phyloP scores from a whole-genome alignment of 1,139 yeast genomes.

The Taphrina sp. region DNA sequence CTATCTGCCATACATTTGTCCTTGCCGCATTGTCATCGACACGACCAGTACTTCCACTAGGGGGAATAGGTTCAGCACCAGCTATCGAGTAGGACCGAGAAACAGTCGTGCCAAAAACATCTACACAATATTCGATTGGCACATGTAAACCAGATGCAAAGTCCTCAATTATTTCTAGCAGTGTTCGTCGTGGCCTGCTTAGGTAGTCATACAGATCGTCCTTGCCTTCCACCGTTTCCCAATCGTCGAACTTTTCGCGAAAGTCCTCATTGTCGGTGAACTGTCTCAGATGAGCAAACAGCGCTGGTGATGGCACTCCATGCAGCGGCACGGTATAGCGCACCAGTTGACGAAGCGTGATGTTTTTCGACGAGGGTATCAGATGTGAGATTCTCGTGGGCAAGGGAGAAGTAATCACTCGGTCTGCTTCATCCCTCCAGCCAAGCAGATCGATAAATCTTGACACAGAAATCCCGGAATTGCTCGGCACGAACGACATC shows the following conservation, averaged over 20 bases:
- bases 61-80: slow-evolving; percentile 44
- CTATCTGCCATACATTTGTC: slow-evolving; percentile 45
- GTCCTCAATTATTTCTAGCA: slow-evolving; percentile 77
- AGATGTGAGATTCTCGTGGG: slow-evolving; percentile 20
- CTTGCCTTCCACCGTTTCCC: slow-evolving; percentile 62
- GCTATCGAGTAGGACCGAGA: slow-evolving; percentile 86
- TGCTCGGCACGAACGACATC: slow-evolving; percentile 54
- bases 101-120: slow-evolving; percentile 70
- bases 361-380: slow-evolving; percentile 46
- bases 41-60: slow-evolving; percentile 28
- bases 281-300: slow-evolving; percentile 62
- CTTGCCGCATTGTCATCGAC: background rate
- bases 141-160: slow-evolving; percentile 63
- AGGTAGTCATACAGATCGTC: slow-evolving; percentile 82
- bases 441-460: slow-evolving; percentile 65
- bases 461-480: slow-evolving; percentile 63
- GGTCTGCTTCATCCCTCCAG: slow-evolving; percentile 71
- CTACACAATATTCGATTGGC: slow-evolving; percentile 72
- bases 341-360: slow-evolving; percentile 69
- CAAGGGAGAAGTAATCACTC: slow-evolving; percentile 39
- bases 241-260: slow-evolving; percentile 69
- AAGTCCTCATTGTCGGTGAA: slow-evolving; percentile 69
- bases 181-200: slow-evolving; percentile 83
- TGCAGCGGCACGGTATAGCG: slow-evolving; percentile 77
- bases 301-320: slow-evolving; percentile 79